Percentiles rank a stretch among this genome's conserved stretches.
Conservation (phyloP, 1,284 basidiomycete genomes). For the Tylopilus sp. region DNA sequence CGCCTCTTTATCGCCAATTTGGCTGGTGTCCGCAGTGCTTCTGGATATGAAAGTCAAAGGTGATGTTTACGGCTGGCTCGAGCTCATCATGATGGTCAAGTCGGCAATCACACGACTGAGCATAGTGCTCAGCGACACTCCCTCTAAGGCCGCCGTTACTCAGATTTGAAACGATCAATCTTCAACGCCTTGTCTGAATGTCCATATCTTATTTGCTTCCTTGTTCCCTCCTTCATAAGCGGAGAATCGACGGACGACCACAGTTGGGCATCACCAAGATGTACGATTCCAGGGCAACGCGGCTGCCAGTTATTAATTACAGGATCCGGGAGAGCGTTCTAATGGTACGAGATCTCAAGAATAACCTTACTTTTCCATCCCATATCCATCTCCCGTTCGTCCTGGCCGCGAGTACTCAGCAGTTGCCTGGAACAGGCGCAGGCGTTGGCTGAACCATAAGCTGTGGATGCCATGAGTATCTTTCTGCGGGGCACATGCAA, state of each 20-base stretch:
- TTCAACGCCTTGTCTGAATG: not conserved
- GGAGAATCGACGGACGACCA: slow-evolving; percentile 18
- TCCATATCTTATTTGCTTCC: not conserved
- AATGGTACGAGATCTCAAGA: slow-evolving; percentile 12
- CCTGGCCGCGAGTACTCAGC: slow-evolving; percentile 19
- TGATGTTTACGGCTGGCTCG: not conserved
- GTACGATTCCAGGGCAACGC: slow-evolving; percentile 16
- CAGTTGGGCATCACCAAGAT: slow-evolving; percentile 9
- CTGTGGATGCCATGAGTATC: slow-evolving; percentile 21
- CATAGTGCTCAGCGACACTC: too few relatives aligned
- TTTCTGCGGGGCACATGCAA: not conserved
- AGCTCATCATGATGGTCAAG: not conserved
- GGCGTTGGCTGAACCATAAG: slow-evolving; percentile 26
- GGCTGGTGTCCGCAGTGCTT: slow-evolving; percentile 20
- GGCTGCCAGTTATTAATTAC: slow-evolving; percentile 15
- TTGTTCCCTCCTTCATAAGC: slow-evolving; percentile 15
- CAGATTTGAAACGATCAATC: not conserved
- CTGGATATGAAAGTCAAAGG: slow-evolving; percentile 13
- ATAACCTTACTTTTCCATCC: slow-evolving; percentile 3
- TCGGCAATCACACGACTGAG: slow-evolving; percentile 6
- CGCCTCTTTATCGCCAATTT: slow-evolving; percentile 28
- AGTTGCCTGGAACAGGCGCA: slow-evolving; percentile 13
- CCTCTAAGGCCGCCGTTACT: not conserved
- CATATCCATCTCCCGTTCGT: slow-evolving; percentile 2
- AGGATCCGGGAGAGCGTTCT: slow-evolving; percentile 4